These are phyloP conservation scores for Cinchona pubescens DNA, from an alignment of 257 asterid genomes.

Conservation along the genomic window DNA sequence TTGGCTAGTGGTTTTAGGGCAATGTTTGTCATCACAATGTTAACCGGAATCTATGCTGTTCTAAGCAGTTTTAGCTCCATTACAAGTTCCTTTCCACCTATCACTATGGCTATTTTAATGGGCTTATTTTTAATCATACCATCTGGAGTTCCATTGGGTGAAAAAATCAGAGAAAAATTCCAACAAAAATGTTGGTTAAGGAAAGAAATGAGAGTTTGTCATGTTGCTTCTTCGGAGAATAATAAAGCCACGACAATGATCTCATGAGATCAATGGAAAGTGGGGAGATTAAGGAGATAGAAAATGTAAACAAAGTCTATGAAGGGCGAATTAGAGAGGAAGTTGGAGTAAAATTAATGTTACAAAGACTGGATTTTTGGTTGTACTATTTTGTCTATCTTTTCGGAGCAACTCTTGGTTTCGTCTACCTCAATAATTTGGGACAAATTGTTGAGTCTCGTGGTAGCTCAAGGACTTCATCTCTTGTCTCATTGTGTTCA, in stretches of 20 bases:
- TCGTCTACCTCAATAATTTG: conserved; percentile 65
- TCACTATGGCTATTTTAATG: conserved; percentile 33
- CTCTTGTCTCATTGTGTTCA: conserved; percentile 61
- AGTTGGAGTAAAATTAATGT: conserved; percentile 46
- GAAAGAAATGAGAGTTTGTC: conserved; percentile 21
- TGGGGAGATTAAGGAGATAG: conserved; percentile 15
- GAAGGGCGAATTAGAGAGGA: conserved; percentile 36
- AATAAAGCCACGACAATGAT: neutral
- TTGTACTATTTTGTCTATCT: conserved; percentile 57
- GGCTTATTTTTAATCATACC: conserved; percentile 36
- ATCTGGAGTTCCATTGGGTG: conserved; percentile 41
- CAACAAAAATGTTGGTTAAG: conserved; percentile 53
- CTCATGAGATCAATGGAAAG: neutral
- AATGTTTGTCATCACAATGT: conserved; percentile 46
- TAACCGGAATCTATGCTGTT: conserved; percentile 58
- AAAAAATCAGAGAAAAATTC: conserved; percentile 36
- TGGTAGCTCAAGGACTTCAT: conserved; percentile 43
- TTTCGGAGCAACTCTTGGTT: conserved; percentile 70
- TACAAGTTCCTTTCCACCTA: conserved; percentile 13
- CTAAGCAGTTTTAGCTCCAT: conserved; percentile 39
- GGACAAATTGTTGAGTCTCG: conserved; percentile 78
- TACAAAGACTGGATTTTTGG: conserved; percentile 61
- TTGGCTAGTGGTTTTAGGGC: conserved; percentile 52
- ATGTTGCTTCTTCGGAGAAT: conserved; percentile 16
- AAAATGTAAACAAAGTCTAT: neutral